Evolutionary conservation across 768 basidiomycete species (phyloP).

Genomic region (Lactarius hatsudake): DNA sequence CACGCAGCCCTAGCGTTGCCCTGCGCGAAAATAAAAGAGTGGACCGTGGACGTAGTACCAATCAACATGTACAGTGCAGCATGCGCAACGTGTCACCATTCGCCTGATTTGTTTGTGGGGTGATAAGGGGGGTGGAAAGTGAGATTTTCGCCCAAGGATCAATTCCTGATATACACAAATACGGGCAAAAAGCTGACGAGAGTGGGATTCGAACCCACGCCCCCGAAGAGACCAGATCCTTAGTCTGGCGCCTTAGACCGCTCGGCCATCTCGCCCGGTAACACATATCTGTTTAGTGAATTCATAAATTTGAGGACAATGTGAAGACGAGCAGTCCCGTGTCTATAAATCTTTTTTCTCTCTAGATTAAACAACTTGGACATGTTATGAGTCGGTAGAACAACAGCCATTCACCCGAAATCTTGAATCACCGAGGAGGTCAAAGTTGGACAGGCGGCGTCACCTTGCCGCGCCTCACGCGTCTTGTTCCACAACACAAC

Average conservation of each 20-base stretch:
- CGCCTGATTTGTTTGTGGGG: too few relatives aligned
- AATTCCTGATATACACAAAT: too few relatives aligned
- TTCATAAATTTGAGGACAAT: neutral
- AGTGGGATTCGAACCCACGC: conserved; percentile 54
- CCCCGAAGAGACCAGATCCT: conserved; percentile 52
- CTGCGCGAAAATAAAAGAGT: too few relatives aligned
- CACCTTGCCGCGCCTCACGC: neutral
- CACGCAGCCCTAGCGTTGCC: too few relatives aligned
- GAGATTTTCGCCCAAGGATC: too few relatives aligned
- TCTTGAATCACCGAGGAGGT: neutral
- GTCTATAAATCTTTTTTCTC: neutral
- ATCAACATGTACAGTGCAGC: too few relatives aligned
- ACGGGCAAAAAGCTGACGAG: conserved; percentile 30
- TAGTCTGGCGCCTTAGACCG: conserved; percentile 89
- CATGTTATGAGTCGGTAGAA: neutral
- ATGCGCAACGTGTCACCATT: too few relatives aligned
- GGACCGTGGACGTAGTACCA: too few relatives aligned
- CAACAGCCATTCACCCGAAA: neutral
- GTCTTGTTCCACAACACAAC: conserved; percentile 2
- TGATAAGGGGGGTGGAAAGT: too few relatives aligned
- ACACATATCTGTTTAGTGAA: rapidly evolving
- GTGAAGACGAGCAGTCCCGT: neutral
- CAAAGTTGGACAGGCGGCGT: neutral
- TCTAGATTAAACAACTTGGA: neutral
- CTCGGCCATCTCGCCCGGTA: conserved; percentile 67